Percentiles rank a stretch among this genome's conserved stretches.
phyloP scores from a whole-genome alignment of 2,329 filamentous ascomycete species.

The Colletotrichum gigasporum region DNA sequence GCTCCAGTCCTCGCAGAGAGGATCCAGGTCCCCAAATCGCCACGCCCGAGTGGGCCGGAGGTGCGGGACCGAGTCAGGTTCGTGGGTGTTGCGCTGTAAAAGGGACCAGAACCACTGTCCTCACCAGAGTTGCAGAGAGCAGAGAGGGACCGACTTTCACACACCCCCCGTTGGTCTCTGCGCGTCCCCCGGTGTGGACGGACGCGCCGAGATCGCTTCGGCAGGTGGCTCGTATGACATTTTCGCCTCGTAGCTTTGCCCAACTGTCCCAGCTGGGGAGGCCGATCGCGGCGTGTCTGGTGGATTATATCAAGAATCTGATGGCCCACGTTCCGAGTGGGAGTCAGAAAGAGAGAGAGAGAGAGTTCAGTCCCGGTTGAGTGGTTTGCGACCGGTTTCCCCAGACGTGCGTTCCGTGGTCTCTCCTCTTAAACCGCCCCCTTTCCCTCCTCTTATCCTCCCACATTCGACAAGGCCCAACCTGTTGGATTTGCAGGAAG shows the following conservation, averaged over 20 bases:
- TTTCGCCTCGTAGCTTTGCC: conserved; percentile 13
- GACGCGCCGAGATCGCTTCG: conserved; percentile 30
- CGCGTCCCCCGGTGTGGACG: not conserved
- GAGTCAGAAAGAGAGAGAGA: too few relatives aligned
- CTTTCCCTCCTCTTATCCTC: not conserved
- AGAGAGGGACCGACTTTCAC: too few relatives aligned
- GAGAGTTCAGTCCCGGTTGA: not conserved
- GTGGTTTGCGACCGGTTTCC: conserved; percentile 7
- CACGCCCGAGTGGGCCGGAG: conserved; percentile 25
- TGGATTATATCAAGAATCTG: conserved; percentile 29
- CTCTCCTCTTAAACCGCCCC: not conserved
- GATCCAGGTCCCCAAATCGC: conserved; percentile 21
- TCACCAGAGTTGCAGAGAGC: too few relatives aligned
- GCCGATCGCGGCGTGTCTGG: conserved; percentile 26
- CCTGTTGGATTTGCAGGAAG: too few relatives aligned
- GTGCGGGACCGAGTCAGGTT: conserved; percentile 24
- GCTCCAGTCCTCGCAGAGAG: conserved; percentile 12
- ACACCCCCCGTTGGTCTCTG: too few relatives aligned
- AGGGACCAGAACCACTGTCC: too few relatives aligned
- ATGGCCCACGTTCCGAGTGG: not conserved
- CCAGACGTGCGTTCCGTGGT: conserved; percentile 5
- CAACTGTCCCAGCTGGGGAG: conserved; percentile 10
- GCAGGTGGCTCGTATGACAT: conserved; percentile 21
- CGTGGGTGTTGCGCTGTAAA: not conserved
- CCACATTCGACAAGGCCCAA: too few relatives aligned